Conservation (phyloP, 1,284 basidiomycete genomes). For the Marasmius sp. region DNA sequence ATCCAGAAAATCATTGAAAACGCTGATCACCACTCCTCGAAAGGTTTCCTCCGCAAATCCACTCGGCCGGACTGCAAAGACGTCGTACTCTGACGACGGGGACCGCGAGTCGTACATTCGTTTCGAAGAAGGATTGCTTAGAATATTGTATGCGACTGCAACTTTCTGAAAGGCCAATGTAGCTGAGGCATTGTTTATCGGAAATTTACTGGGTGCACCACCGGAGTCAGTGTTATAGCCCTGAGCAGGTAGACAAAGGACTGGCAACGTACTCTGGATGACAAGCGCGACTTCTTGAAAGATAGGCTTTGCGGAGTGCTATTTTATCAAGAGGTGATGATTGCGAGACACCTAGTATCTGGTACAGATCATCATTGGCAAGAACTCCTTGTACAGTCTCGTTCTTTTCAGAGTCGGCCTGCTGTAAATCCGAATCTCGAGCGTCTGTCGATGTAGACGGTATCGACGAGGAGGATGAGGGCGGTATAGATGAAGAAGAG, state of each 20-base stretch:
- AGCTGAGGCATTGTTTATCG: constrained; percentile 64
- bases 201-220: constrained; percentile 65
- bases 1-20: constrained; percentile 81
- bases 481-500: constrained; percentile 22
- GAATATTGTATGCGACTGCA: constrained; percentile 78
- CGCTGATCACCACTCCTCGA: constrained; percentile 67
- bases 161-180: constrained; percentile 86
- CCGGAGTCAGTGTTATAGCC: constrained; percentile 7
- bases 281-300: constrained; percentile 72
- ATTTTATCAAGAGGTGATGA: constrained; percentile 58
- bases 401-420: constrained; percentile 20
- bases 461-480: constrained; percentile 21
- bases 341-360: constrained; percentile 65
- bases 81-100: constrained; percentile 46
- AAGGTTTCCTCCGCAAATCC: constrained; percentile 75
- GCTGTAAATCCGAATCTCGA: constrained; percentile 6
- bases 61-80: constrained; percentile 49
- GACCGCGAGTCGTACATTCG: constrained; percentile 68
- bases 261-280: constrained; percentile 74
- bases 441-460: constrained; percentile 16
- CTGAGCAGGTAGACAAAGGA: constrained; percentile 1
- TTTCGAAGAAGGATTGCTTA: constrained; percentile 70
- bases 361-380: constrained; percentile 65
- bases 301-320: constrained; percentile 72
- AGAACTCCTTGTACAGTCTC: constrained; percentile 55